phyloP scores from a whole-genome alignment of 768 basidiomycete genomes.

The Mycena alexandri region DNA sequence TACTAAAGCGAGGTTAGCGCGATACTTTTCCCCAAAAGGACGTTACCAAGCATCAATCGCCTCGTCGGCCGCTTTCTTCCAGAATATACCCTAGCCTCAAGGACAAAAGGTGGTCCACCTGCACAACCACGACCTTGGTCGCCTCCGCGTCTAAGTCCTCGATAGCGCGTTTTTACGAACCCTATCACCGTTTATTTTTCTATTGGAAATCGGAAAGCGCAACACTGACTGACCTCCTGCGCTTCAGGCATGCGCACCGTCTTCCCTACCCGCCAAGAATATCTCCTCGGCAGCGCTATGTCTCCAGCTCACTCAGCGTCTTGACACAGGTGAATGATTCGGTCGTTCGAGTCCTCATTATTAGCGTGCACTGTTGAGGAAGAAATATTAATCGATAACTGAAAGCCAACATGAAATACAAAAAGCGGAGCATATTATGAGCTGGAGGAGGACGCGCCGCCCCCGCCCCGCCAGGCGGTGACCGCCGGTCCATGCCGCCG shows the following conservation, averaged over 20 bases:
- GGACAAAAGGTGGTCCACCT: conserved; percentile 91
- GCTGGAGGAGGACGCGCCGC: too few relatives aligned
- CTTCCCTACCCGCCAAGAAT: conserved; percentile 89
- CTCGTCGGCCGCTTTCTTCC: conserved; percentile 89
- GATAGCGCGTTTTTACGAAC: conserved; percentile 80
- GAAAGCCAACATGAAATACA: neutral
- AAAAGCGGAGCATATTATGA: too few relatives aligned
- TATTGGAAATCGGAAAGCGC: neutral
- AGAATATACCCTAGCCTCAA: conserved; percentile 98
- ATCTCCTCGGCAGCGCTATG: conserved; percentile 72
- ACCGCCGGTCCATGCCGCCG: too few relatives aligned
- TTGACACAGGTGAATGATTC: conserved; percentile 97
- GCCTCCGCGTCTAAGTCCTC: conserved; percentile 92
- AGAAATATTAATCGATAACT: neutral
- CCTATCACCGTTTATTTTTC: neutral
- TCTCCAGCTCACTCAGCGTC: conserved; percentile 85
- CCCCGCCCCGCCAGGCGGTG: too few relatives aligned
- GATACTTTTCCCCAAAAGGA: neutral
- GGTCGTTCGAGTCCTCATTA: conserved; percentile 98
- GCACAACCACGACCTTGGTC: conserved; percentile 74
- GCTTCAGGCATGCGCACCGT: conserved; percentile 95
- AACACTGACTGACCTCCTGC: conserved; percentile 82
- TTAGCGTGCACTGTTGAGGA: conserved; percentile 75
- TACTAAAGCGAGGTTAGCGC: conserved; percentile 63
- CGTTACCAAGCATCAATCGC: conserved; percentile 72